Conservation (phyloP, 2,329 filamentous ascomycete species). For the Hypoxylon sp. region DNA sequence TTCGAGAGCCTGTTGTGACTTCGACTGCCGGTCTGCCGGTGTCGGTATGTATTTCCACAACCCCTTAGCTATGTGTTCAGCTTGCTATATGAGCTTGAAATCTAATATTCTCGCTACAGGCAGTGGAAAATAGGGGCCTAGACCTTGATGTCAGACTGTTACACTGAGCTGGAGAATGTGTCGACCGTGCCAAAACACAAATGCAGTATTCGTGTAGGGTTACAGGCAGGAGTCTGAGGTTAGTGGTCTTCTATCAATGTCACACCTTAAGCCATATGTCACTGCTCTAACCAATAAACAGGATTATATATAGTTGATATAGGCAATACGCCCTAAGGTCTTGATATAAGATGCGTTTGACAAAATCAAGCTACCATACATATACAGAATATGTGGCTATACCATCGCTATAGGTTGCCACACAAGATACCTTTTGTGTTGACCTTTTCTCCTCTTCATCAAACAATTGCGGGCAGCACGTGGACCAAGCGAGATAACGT, state of each 20-base stretch:
- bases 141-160: not conserved
- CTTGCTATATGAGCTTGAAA: no score
- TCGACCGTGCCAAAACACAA: no score
- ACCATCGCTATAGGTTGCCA: slow-evolving; percentile 2
- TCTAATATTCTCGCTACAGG: no score
- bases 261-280: not conserved
- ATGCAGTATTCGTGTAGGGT: not conserved
- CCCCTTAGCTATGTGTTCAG: no score
- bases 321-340: not conserved
- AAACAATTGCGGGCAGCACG: not conserved
- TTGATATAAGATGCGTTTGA: slow-evolving; percentile 7
- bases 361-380: slow-evolving; percentile 10
- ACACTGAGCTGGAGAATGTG: no score
- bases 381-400: slow-evolving; percentile 14
- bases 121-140: not conserved
- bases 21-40: no score
- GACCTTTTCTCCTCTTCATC: not conserved
- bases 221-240: not conserved
- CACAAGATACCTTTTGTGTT: not conserved
- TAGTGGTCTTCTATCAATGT: not conserved
- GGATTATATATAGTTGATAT: not conserved
- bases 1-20: no score
- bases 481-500: not conserved
- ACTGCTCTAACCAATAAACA: not conserved
- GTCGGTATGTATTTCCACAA: no score